These are phyloP conservation scores for Casuarina cunninghamiana DNA, from an alignment of 306 rosid species.

Conservation along the genomic window DNA sequence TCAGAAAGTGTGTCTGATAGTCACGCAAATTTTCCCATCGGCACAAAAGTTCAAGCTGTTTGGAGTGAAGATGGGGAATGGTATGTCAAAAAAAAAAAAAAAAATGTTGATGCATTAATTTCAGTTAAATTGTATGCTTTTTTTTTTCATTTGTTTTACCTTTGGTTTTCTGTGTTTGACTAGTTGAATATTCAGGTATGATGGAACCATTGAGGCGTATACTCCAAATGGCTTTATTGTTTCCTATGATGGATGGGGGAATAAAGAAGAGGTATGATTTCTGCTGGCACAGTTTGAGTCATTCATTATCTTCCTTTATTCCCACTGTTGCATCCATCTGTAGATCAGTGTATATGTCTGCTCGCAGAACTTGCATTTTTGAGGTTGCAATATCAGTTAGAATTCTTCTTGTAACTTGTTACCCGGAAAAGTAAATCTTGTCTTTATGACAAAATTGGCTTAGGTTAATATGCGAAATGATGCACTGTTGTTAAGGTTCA, in stretches of 20 bases:
- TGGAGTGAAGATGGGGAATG: constrained; percentile 99
- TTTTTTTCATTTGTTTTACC: constrained; percentile 24
- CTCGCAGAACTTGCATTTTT: neutral
- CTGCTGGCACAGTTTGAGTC: constrained; percentile 4
- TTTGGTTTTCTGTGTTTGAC: constrained; percentile 31
- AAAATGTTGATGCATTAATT: neutral
- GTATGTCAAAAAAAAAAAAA: constrained; percentile 41
- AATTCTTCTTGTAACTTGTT: neutral
- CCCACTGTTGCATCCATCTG: neutral
- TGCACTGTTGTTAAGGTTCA: neutral
- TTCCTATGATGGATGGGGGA: constrained; percentile 83
- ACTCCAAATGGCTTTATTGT: constrained; percentile 82
- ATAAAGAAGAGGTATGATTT: constrained; percentile 85
- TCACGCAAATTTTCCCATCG: constrained; percentile 59
- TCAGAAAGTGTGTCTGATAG: constrained; percentile 48
- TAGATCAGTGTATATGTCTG: neutral
- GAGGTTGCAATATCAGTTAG: neutral
- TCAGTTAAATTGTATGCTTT: constrained; percentile 2
- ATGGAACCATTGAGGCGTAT: constrained; percentile 73
- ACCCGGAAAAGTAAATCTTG: neutral
- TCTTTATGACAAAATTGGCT: neutral
- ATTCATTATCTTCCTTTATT: constrained; percentile 7
- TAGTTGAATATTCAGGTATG: constrained; percentile 73
- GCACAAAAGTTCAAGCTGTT: constrained; percentile 85
- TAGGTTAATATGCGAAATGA: neutral